Conservation (phyloP, 352 stramenopile genomes). For the Phytophthora quininea region DNA sequence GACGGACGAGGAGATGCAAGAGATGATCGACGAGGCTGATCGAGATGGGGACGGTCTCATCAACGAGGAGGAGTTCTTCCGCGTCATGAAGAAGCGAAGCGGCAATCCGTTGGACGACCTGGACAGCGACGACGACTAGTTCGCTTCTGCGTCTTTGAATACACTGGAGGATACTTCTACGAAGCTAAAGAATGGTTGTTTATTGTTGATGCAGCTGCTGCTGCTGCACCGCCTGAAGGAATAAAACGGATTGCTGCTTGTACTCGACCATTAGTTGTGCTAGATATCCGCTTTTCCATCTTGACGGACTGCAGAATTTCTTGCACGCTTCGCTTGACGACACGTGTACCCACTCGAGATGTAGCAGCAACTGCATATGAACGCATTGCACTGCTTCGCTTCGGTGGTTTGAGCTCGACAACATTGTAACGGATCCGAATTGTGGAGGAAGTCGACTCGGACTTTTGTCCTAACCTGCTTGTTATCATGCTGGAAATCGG, state of each 20-base stretch:
- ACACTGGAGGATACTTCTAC: background rate
- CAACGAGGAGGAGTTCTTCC: constrained; percentile 96
- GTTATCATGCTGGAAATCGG: constrained; percentile 29
- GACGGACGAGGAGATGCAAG: constrained; percentile 87
- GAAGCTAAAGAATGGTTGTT: constrained; percentile 17
- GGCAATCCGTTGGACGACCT: constrained; percentile 93
- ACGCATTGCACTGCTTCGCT: background rate
- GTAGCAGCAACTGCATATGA: background rate
- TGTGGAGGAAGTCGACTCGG: constrained; percentile 35
- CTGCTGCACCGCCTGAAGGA: constrained; percentile 5
- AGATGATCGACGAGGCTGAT: constrained; percentile 97
- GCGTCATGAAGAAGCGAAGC: constrained; percentile 95
- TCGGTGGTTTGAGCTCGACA: constrained; percentile 21
- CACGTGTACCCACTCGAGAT: constrained; percentile 9
- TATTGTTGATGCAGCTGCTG: constrained; percentile 36
- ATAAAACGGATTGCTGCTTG: constrained; percentile 18
- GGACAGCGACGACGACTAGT: constrained; percentile 89
- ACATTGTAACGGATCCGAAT: constrained; percentile 56
- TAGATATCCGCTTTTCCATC: constrained; percentile 46
- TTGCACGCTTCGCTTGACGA: constrained; percentile 78
- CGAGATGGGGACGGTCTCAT: constrained; percentile 93
- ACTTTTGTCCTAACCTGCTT: constrained; percentile 44
- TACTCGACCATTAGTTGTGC: constrained; percentile 19
- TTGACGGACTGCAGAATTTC: constrained; percentile 70
- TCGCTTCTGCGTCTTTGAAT: background rate